Evolutionary conservation across 2,329 filamentous ascomycete genomes (phyloP).

Genomic region (Fusarium nygamai): DNA sequence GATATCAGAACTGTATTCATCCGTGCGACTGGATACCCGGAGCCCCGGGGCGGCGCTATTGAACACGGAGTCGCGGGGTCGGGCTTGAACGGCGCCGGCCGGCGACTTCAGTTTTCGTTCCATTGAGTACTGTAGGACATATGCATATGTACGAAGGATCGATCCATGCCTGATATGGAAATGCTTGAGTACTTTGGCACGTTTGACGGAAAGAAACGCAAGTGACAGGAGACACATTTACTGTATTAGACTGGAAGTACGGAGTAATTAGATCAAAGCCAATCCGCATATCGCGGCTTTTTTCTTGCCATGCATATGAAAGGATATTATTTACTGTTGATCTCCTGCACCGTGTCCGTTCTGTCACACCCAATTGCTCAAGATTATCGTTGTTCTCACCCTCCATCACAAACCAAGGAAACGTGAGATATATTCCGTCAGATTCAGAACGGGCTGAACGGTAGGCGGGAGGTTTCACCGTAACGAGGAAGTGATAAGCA

Average conservation of each 20-base stretch:
- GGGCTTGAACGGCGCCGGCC: slow-evolving; percentile 28
- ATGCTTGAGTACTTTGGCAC: background rate
- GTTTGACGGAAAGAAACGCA: slow-evolving; percentile 1
- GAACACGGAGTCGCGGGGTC: slow-evolving; percentile 13
- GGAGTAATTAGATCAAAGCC: background rate
- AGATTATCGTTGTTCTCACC: slow-evolving; percentile 11
- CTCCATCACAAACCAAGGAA: slow-evolving; percentile 32
- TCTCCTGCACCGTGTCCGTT: slow-evolving; percentile 21
- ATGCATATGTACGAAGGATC: background rate
- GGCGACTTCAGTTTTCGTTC: slow-evolving; percentile 13
- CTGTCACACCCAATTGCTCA: slow-evolving; percentile 6
- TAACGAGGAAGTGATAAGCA: slow-evolving; percentile 24
- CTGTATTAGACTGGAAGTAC: background rate
- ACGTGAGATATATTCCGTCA: slow-evolving; percentile 26
- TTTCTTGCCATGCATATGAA: background rate
- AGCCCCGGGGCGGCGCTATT: slow-evolving; percentile 20
- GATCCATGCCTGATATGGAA: slow-evolving; percentile 20
- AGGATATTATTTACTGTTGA: slow-evolving; percentile 12
- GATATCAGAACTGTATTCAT: slow-evolving; percentile 4
- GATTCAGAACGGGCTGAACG: slow-evolving; percentile 16
- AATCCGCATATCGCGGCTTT: slow-evolving; percentile 11
- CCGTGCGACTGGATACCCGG: slow-evolving; percentile 17
- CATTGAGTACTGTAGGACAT: background rate
- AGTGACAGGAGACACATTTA: slow-evolving; percentile 6
- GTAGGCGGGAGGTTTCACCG: background rate